These are phyloP conservation scores for Penicillium bialowiezense DNA, from an alignment of 495 filamentous ascomycete genomes.

Conservation along the genomic window DNA sequence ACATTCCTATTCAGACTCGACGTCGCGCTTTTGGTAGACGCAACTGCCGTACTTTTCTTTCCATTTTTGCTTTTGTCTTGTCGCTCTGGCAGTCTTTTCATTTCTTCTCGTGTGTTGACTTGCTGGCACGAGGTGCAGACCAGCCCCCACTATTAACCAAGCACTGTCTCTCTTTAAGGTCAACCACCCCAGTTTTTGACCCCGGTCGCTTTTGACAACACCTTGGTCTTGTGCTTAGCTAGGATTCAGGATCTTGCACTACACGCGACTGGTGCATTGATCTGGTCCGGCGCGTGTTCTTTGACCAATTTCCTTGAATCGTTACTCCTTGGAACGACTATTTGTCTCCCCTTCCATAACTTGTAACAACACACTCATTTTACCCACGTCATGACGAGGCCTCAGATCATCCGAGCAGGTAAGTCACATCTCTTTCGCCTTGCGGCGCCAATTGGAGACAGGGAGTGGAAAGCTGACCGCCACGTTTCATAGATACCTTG, in stretches of 20 bases:
- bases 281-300: neutral
- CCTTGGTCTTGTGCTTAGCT: neutral
- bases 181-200: conserved; percentile 5
- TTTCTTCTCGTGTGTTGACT: conserved; percentile 12
- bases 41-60: conserved; percentile 19
- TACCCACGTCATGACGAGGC: conserved; percentile 60
- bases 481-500: conserved; percentile 69
- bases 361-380: conserved; percentile 18
- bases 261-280: neutral
- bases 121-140: conserved; percentile 25
- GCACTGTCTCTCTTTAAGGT: conserved; percentile 29
- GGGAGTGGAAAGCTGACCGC: conserved; percentile 13
- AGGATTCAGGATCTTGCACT: neutral
- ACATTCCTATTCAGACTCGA: conserved; percentile 20
- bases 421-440: conserved; percentile 31
- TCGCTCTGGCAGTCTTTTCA: conserved; percentile 35
- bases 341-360: conserved; percentile 8
- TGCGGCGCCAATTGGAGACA: conserved; percentile 1
- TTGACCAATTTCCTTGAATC: conserved; percentile 6
- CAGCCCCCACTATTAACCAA: conserved; percentile 26
- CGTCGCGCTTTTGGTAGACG: conserved; percentile 1
- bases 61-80: conserved; percentile 15
- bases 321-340: conserved; percentile 16
- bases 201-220: conserved; percentile 4
- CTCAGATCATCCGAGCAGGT: conserved; percentile 79